phyloP scores from a whole-genome alignment of 495 filamentous ascomycete species.

The Paragyromitra xinjiangensis region DNA sequence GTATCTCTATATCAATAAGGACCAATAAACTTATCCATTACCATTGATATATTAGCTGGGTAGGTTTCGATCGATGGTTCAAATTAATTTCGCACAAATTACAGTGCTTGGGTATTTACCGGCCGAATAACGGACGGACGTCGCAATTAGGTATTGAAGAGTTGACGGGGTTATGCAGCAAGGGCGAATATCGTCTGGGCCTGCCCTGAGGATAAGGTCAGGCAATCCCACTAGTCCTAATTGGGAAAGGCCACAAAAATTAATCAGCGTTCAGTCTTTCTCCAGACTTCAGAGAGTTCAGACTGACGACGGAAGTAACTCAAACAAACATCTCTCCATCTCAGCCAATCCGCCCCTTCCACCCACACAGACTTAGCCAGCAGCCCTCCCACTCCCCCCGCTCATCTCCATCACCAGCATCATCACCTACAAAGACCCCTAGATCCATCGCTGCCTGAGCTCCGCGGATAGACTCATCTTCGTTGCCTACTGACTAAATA shows the following conservation, averaged over 20 bases:
- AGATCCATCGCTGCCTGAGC: neutral
- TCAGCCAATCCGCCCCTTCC: constrained; percentile 40
- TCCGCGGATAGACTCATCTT: constrained; percentile 11
- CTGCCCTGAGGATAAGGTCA: constrained; percentile 10
- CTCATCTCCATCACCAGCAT: neutral
- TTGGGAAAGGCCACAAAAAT: constrained; percentile 29
- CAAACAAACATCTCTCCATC: constrained; percentile 14
- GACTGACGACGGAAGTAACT: constrained; percentile 17
- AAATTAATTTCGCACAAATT: neutral
- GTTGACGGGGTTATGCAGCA: constrained; percentile 21
- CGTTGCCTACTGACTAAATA: constrained; percentile 4
- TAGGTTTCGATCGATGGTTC: neutral
- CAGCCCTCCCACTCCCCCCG: neutral
- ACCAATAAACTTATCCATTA: neutral
- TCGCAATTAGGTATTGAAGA: constrained; percentile 22
- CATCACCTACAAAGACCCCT: neutral
- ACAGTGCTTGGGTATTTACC: neutral
- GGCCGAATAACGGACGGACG: neutral
- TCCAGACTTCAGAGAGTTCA: constrained; percentile 7
- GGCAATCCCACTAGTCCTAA: neutral
- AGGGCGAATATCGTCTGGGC: neutral
- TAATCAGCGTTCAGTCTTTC: constrained; percentile 31
- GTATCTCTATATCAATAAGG: neutral
- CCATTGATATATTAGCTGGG: neutral
- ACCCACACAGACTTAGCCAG: neutral